phyloP scores from a whole-genome alignment of 1,139 yeast species.

The Diutina rugosa region DNA sequence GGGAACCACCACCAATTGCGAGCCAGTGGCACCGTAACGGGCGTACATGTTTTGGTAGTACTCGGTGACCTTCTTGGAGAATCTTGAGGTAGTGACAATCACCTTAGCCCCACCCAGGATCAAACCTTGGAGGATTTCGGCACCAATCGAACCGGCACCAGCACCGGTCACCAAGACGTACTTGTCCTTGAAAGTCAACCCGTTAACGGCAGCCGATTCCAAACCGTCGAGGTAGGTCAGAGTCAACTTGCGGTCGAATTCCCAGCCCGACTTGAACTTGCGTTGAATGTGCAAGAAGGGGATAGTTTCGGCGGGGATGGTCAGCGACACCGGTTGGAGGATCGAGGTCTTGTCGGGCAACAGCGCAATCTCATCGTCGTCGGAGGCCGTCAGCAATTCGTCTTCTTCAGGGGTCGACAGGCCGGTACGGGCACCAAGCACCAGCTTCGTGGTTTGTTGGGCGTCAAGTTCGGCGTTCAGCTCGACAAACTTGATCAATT shows the following conservation, averaged over 20 bases:
- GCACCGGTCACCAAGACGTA: slow-evolving; percentile 94
- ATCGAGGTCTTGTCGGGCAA: slow-evolving; percentile 61
- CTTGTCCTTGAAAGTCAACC: slow-evolving; percentile 81
- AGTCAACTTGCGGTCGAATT: slow-evolving; percentile 68
- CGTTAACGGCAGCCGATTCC: slow-evolving; percentile 86
- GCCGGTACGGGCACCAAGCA: slow-evolving; percentile 22
- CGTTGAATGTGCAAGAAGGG: slow-evolving; percentile 91
- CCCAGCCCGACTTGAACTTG: slow-evolving; percentile 71
- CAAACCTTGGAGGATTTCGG: slow-evolving; percentile 89
- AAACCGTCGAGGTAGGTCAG: slow-evolving; percentile 76
- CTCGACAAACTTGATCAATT: slow-evolving; percentile 63
- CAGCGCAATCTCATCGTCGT: slow-evolving; percentile 72
- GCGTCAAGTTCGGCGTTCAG: slow-evolving; percentile 53
- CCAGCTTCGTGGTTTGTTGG: slow-evolving; percentile 28
- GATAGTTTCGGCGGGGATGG: slow-evolving; percentile 71
- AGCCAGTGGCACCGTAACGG: slow-evolving; percentile 83
- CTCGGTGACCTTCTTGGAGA: slow-evolving; percentile 89
- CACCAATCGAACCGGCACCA: slow-evolving; percentile 98
- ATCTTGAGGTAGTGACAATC: slow-evolving; percentile 90
- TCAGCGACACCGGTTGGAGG: slow-evolving; percentile 59
- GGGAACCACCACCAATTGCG: slow-evolving; percentile 89
- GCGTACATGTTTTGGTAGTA: slow-evolving; percentile 91
- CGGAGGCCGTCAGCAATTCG: slow-evolving; percentile 14
- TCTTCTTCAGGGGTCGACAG: slow-evolving; percentile 35
- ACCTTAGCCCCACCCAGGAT: slow-evolving; percentile 97